Evolutionary conservation across 352 stramenopile species (phyloP).

Genomic region (Phytophthora cryptogea): DNA sequence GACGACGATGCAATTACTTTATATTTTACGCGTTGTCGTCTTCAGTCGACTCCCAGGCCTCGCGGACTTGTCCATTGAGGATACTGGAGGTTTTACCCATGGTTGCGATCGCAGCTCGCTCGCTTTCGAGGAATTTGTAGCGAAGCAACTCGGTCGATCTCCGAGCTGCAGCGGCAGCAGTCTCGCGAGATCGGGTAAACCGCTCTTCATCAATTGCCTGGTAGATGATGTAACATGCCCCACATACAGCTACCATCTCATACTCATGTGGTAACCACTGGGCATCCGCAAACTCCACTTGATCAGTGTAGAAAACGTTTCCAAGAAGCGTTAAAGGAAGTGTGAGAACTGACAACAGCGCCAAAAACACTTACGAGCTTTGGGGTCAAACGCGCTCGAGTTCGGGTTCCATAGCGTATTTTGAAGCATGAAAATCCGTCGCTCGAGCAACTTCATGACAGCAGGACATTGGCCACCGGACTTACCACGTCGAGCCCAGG

Average conservation of each 20-base stretch:
- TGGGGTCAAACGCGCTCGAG: constrained; percentile 59
- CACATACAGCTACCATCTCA: constrained; percentile 53
- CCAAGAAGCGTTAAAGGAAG: constrained; percentile 4
- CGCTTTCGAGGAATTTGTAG: constrained; percentile 38
- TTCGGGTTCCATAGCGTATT: constrained; percentile 75
- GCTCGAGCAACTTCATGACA: constrained; percentile 51
- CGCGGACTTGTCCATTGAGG: constrained; percentile 4
- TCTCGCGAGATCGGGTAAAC: constrained; percentile 46
- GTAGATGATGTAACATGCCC: constrained; percentile 55
- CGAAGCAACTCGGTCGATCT: constrained; percentile 34
- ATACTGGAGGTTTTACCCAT: constrained; percentile 8
- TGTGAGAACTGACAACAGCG: neutral
- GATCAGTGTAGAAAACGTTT: neutral
- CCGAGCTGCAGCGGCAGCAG: constrained; percentile 31
- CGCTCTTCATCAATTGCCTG: constrained; percentile 52
- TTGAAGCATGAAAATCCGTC: constrained; percentile 70
- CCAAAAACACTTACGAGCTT: constrained; percentile 35
- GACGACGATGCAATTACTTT: neutral
- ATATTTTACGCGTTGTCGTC: constrained; percentile 8
- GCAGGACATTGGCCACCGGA: neutral
- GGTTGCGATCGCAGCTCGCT: constrained; percentile 18
- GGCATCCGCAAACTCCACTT: constrained; percentile 58
- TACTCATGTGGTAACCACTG: constrained; percentile 50
- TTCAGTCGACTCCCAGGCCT: constrained; percentile 23
- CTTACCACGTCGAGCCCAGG: constrained; percentile 13